A percentile compares a stretch with the other conserved stretches of the same genome.
phyloP scores from a whole-genome alignment of 495 filamentous ascomycete species.

The Rusavskia elegans region DNA sequence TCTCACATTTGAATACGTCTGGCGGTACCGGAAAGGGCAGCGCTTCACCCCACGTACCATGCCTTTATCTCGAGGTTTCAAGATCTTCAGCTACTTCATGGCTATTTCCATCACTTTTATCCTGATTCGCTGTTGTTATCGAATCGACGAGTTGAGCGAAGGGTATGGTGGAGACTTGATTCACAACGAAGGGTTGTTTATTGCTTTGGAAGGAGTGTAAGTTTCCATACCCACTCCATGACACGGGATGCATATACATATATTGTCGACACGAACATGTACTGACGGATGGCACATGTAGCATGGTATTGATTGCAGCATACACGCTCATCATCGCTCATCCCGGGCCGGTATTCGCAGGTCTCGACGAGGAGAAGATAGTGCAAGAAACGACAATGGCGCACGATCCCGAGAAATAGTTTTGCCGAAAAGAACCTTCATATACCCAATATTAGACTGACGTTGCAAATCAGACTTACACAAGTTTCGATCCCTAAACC shows the following conservation, averaged over 20 bases:
- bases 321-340: slow-evolving; percentile 16
- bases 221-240: too few relatives aligned
- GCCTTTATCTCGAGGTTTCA: slow-evolving; percentile 14
- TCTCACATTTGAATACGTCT: slow-evolving; percentile 25
- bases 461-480: too few relatives aligned
- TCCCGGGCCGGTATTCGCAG: slow-evolving; percentile 15
- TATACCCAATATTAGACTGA: too few relatives aligned
- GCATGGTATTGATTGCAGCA: slow-evolving; percentile 15
- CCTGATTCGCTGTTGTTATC: slow-evolving; percentile 29
- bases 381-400: neutral
- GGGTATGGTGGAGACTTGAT: slow-evolving; percentile 28
- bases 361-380: neutral
- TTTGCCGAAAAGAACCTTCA: too few relatives aligned
- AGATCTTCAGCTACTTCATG: slow-evolving; percentile 29
- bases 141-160: slow-evolving; percentile 32
- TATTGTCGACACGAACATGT: neutral
- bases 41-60: slow-evolving; percentile 5
- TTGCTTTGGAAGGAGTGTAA: slow-evolving; percentile 33
- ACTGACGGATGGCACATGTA: neutral
- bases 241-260: too few relatives aligned
- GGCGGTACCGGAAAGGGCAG: slow-evolving; percentile 16
- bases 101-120: slow-evolving; percentile 27
- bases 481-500: too few relatives aligned
- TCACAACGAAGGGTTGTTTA: slow-evolving; percentile 29
- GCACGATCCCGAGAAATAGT: neutral